Conservation (phyloP, 768 basidiomycete genomes). For the Phylloporus sp. region DNA sequence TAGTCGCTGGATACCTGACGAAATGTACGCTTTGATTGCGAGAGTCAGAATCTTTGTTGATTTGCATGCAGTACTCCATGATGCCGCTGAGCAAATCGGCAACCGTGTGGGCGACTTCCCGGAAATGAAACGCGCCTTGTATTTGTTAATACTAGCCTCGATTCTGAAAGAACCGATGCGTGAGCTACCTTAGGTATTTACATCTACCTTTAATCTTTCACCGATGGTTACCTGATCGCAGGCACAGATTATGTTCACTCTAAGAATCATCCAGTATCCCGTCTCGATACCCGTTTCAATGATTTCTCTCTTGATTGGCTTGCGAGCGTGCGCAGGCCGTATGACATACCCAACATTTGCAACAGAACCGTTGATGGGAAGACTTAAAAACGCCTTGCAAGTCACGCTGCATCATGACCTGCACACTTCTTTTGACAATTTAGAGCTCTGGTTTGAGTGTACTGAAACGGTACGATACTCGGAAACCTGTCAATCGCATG, state of each 20-base stretch:
- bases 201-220: not conserved
- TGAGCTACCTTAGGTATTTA: slow-evolving; percentile 59
- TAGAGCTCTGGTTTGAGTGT: too few relatives aligned
- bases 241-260: slow-evolving; percentile 55
- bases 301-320: slow-evolving; percentile 56
- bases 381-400: too few relatives aligned
- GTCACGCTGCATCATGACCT: too few relatives aligned
- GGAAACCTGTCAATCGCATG: too few relatives aligned
- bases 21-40: too few relatives aligned
- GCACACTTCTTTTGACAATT: too few relatives aligned
- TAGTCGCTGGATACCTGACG: slow-evolving; percentile 61
- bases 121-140: slow-evolving; percentile 22
- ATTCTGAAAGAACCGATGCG: slow-evolving; percentile 52
- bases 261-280: slow-evolving; percentile 61
- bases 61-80: slow-evolving; percentile 30
- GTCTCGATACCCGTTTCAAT: slow-evolving; percentile 60
- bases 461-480: too few relatives aligned
- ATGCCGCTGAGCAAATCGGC: slow-evolving; percentile 29
- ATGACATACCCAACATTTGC: slow-evolving; percentile 56
- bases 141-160: slow-evolving; percentile 30
- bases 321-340: slow-evolving; percentile 53
- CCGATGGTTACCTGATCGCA: slow-evolving; percentile 3
- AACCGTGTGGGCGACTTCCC: slow-evolving; percentile 37
- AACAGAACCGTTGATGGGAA: slow-evolving; percentile 57
- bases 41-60: too few relatives aligned